Evolutionary conservation across 257 asterid genomes (phyloP).

Genomic region (Oldenlandia corymbosa): DNA sequence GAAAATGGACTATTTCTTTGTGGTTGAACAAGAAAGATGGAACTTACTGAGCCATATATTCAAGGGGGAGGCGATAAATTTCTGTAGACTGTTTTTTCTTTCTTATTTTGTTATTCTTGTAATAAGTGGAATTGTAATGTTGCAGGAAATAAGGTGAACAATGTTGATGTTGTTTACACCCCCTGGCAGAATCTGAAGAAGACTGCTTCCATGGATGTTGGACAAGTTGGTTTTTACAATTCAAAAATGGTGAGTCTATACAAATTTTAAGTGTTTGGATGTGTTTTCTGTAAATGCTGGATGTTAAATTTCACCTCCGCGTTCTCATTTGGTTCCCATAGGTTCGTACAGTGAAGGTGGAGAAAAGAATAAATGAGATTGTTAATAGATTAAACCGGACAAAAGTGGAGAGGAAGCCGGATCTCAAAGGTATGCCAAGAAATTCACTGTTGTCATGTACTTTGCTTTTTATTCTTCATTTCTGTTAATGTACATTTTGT

Average conservation of each 20-base stretch:
- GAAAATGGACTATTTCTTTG: background rate
- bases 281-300: background rate
- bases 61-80: background rate
- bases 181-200: slow-evolving; percentile 98
- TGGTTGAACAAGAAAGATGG: background rate
- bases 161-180: slow-evolving; percentile 92
- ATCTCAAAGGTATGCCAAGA: slow-evolving; percentile 64
- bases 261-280: slow-evolving; percentile 6
- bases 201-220: slow-evolving; percentile 97
- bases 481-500: background rate
- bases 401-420: slow-evolving; percentile 90
- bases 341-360: slow-evolving; percentile 89
- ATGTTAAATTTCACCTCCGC: slow-evolving; percentile 7
- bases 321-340: slow-evolving; percentile 21
- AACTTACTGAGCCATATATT: background rate
- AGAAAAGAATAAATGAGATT: slow-evolving; percentile 85
- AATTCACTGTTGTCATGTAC: background rate
- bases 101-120: background rate
- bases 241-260: slow-evolving; percentile 66
- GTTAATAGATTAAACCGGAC: slow-evolving; percentile 89
- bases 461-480: background rate
- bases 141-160: slow-evolving; percentile 87
- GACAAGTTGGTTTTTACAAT: slow-evolving; percentile 94
- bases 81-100: background rate
- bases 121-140: slow-evolving; percentile 17